These are phyloP conservation scores for Coemansia asiatica DNA, from an alignment of 192 early-diverging fungal species.

Conservation along the genomic window DNA sequence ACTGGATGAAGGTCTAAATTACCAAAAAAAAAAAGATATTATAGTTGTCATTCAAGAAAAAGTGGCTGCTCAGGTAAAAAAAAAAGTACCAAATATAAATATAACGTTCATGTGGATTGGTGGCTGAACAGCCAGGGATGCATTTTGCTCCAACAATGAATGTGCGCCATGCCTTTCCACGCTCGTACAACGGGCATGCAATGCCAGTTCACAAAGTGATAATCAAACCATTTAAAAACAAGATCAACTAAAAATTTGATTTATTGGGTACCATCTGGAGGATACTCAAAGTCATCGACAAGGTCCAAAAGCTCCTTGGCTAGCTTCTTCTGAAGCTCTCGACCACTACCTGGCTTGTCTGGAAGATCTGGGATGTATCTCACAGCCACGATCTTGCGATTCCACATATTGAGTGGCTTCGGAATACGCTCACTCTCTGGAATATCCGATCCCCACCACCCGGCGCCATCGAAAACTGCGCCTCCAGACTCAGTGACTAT, in stretches of 20 bases:
- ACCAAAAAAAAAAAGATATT: no score
- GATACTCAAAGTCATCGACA: constrained; percentile 59
- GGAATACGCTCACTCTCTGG: constrained; percentile 18
- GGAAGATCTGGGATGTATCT: constrained; percentile 38
- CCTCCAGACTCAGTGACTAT: constrained; percentile 88
- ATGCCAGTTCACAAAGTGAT: background rate
- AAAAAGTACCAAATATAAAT: no score
- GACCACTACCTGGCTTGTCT: constrained; percentile 30
- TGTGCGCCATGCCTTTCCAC: no score
- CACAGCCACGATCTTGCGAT: constrained; percentile 33
- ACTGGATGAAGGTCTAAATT: no score
- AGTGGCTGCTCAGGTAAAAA: no score
- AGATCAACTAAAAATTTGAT: background rate
- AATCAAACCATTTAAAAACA: background rate
- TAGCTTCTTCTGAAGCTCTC: constrained; percentile 57
- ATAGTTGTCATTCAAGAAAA: no score
- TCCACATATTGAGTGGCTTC: constrained; percentile 42
- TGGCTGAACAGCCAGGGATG: no score
- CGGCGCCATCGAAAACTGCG: constrained; percentile 63
- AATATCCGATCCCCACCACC: constrained; percentile 34
- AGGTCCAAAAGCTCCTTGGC: constrained; percentile 60
- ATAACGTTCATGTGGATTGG: no score
- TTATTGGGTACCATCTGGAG: constrained; percentile 45
- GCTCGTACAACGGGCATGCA: no score
- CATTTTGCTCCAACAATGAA: no score